phyloP scores from a whole-genome alignment of 495 filamentous ascomycete species.

The Penicillium paradoxum region DNA sequence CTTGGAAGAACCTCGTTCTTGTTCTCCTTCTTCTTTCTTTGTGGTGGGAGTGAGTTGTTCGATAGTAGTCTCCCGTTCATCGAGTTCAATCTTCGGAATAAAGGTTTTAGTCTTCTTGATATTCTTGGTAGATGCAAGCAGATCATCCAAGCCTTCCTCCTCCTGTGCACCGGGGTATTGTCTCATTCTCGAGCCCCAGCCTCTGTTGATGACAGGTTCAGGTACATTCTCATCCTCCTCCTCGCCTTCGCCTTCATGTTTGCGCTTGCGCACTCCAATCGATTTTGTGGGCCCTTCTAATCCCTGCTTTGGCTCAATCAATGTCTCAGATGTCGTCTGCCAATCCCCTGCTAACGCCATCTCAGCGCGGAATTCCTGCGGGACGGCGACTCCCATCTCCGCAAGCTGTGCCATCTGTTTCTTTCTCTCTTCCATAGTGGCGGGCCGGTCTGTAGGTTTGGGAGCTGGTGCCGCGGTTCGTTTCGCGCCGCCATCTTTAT shows the following conservation, averaged over 20 bases:
- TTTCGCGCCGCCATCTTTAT: constrained; percentile 21
- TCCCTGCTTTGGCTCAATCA: constrained; percentile 41
- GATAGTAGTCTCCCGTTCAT: constrained; percentile 4
- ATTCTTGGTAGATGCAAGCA: constrained; percentile 53
- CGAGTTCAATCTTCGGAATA: neutral
- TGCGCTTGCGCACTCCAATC: constrained; percentile 64
- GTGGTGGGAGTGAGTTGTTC: neutral
- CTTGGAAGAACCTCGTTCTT: neutral
- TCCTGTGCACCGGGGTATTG: constrained; percentile 55
- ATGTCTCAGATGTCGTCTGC: constrained; percentile 61
- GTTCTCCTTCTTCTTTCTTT: constrained; percentile 24
- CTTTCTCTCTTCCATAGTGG: constrained; percentile 67
- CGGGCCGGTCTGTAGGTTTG: constrained; percentile 26
- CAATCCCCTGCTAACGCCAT: constrained; percentile 91
- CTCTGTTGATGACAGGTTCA: constrained; percentile 58
- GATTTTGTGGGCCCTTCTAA: constrained; percentile 28
- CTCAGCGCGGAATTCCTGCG: constrained; percentile 69
- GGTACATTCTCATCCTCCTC: constrained; percentile 57
- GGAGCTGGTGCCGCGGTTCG: constrained; percentile 19
- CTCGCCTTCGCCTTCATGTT: constrained; percentile 52
- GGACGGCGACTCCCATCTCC: constrained; percentile 80
- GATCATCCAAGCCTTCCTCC: constrained; percentile 63
- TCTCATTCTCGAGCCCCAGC: constrained; percentile 70
- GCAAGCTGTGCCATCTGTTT: constrained; percentile 80
- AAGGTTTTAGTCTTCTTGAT: constrained; percentile 39